Percentiles rank a stretch among this genome's conserved stretches.
These are phyloP conservation scores for Rhizophagus clarus DNA, from an alignment of 192 early-diverging fungal genomes.

Conservation along the genomic window DNA sequence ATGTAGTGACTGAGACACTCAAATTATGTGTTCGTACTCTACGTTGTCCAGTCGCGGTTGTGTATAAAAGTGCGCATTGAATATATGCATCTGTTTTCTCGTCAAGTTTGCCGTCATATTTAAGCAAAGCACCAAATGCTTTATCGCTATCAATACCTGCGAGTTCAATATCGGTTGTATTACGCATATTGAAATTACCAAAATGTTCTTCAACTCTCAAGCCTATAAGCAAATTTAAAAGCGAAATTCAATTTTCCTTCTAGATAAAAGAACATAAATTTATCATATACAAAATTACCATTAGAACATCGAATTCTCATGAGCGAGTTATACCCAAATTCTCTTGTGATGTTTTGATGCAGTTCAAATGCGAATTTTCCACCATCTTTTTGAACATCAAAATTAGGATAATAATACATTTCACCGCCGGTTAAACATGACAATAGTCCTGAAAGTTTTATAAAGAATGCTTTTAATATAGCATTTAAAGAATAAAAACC, in stretches of 20 bases:
- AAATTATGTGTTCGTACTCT: slow-evolving; percentile 93
- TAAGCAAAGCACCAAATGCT: slow-evolving; percentile 78
- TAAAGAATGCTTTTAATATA: too few species aligned
- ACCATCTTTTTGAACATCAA: slow-evolving; percentile 75
- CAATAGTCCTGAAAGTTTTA: slow-evolving; percentile 59
- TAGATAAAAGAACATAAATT: neutral
- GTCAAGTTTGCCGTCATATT: slow-evolving; percentile 89
- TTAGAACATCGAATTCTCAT: slow-evolving; percentile 90
- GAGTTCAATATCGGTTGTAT: slow-evolving; percentile 89
- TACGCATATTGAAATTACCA: slow-evolving; percentile 94
- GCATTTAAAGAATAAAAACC: too few species aligned
- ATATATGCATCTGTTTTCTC: slow-evolving; percentile 80
- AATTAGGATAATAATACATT: slow-evolving; percentile 78
- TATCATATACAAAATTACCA: slow-evolving; percentile 44
- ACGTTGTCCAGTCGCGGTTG: slow-evolving; percentile 83
- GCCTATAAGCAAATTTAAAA: slow-evolving; percentile 40
- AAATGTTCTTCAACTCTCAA: slow-evolving; percentile 84
- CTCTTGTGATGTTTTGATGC: slow-evolving; percentile 65
- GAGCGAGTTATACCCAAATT: slow-evolving; percentile 86
- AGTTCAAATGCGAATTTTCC: slow-evolving; percentile 75
- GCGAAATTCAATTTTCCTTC: neutral
- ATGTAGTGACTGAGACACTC: slow-evolving; percentile 70
- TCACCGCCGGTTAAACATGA: slow-evolving; percentile 89
- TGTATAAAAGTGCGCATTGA: slow-evolving; percentile 95
- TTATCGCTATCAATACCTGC: slow-evolving; percentile 87